Base-by-base conservation (phyloP, 768 basidiomycete genomes). In the Paxillus rubicundulus region DNA sequence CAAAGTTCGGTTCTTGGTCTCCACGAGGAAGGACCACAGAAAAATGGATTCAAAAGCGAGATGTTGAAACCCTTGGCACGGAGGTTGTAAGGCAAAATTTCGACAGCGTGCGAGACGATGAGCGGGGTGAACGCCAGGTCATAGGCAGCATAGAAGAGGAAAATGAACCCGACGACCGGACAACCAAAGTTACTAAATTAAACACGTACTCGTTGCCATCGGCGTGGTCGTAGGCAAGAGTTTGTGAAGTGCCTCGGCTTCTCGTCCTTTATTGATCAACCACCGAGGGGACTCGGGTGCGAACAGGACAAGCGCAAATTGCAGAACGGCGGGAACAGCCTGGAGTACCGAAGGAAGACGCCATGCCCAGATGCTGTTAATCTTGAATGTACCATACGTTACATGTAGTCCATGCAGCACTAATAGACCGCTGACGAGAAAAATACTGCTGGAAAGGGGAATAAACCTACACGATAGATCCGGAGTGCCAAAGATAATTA, bases 401-500 rank as follows among this genome's bases (percentile, higher is more conserved):
- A n/a, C n/a, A n/a, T n/a, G 88, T 89, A 0, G 86, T 76, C 92
- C 89, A 92, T n/a, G 89, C 89, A 34, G 89, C 84, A 54, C 82
- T 83, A 39, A 32, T 32, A 27, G 43, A 42, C 24, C 17, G 48
- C 45, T 10, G 5, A 12, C 0, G 17, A 50, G 36, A 27, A 32
- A 40, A 9, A n/a, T n/a, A 24, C 14, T 14, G 9, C 9, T 1
- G 5, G 34, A 17, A 20, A 1, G 18, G 30, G 32, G n/a, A 57
- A 54, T 44, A 49, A 37, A 74, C 81, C 40, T 57, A 85, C 83
- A 91, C 63, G 65, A 92, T 89, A 50, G 88, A 77, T 52, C 91
- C 91, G 14, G 86, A 84, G 66, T 89, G 90, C 89, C 91, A 92
- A 54, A 91, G 83, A 28, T 88, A 86, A 75, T 91, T 88, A 86